Percentiles rank a stretch among this genome's conserved stretches.
phyloP scores from a whole-genome alignment of 495 filamentous ascomycete species.

The Penicillium mononematosum region DNA sequence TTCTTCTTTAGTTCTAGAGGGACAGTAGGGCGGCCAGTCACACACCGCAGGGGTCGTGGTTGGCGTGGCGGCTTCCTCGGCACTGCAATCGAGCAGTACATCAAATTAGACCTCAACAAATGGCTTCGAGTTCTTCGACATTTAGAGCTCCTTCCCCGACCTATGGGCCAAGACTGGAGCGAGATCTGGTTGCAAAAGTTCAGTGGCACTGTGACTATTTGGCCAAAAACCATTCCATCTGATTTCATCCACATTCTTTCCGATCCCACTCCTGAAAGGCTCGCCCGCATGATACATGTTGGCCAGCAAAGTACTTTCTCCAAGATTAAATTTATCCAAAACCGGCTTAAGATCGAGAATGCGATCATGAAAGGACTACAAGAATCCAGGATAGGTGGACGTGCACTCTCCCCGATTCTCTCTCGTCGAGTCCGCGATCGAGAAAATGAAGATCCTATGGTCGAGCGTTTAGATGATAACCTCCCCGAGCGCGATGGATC shows the following conservation, averaged over 20 bases:
- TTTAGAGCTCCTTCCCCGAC: conserved; percentile 84
- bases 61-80: conserved; percentile 96
- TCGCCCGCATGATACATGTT: conserved; percentile 83
- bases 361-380: conserved; percentile 73
- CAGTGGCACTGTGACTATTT: conserved; percentile 91
- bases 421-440: conserved; percentile 26
- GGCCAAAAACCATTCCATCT: conserved; percentile 70
- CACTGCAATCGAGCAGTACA: conserved; percentile 86
- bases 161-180: conserved; percentile 93
- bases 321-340: conserved; percentile 85
- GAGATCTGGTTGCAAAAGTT: conserved; percentile 95
- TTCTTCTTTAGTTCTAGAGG: conserved; percentile 98
- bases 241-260: conserved; percentile 87
- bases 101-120: conserved; percentile 93
- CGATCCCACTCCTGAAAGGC: conserved; percentile 70
- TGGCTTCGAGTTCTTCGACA: conserved; percentile 94
- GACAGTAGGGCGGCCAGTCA: conserved; percentile 87
- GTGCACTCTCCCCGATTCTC: conserved; percentile 28
- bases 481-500: conserved; percentile 32
- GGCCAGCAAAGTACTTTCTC: conserved; percentile 86
- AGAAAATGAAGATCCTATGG: conserved; percentile 28
- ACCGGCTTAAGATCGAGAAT: conserved; percentile 78
- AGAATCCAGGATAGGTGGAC: conserved; percentile 37
- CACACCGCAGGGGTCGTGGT: conserved; percentile 86
- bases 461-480: conserved; percentile 32